Evolutionary conservation across 2,329 filamentous ascomycete genomes (phyloP).

Genomic region (Camillea tinctor): DNA sequence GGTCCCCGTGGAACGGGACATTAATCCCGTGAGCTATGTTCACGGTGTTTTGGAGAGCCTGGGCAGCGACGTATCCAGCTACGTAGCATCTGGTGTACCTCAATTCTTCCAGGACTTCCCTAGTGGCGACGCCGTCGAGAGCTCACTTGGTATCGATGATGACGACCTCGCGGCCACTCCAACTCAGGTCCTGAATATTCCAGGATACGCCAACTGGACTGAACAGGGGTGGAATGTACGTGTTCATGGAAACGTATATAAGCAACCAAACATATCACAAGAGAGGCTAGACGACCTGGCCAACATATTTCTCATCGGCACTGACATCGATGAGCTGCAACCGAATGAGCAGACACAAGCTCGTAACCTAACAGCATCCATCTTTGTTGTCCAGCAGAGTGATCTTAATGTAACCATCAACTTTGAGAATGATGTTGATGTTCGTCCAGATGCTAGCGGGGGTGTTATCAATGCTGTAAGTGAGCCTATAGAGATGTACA

Average conservation of each 20-base stretch:
- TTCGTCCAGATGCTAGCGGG: constrained; percentile 54
- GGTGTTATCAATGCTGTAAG: constrained; percentile 45
- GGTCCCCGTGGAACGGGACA: constrained; percentile 35
- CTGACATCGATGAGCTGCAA: constrained; percentile 58
- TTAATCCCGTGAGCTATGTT: constrained; percentile 50
- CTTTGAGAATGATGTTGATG: constrained; percentile 45
- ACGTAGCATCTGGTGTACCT: constrained; percentile 62
- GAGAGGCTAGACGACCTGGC: constrained; percentile 66
- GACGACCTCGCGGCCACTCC: constrained; percentile 60
- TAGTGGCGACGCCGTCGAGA: constrained; percentile 58
- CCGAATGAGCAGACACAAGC: constrained; percentile 62
- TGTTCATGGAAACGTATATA: constrained; percentile 80
- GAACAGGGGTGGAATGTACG: constrained; percentile 73
- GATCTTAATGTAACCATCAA: constrained; percentile 63
- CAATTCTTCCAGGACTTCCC: constrained; percentile 68
- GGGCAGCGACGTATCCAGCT: constrained; percentile 57
- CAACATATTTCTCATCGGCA: constrained; percentile 68
- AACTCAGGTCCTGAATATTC: constrained; percentile 69
- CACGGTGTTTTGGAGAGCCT: constrained; percentile 49
- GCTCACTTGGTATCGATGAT: constrained; percentile 58
- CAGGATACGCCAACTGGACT: constrained; percentile 75
- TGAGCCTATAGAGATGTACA: not conserved
- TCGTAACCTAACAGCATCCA: constrained; percentile 69
- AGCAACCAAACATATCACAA: constrained; percentile 67
- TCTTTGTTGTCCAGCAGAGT: constrained; percentile 73